A percentile compares a stretch with the other conserved stretches of the same genome.
Conservation (phyloP, 352 stramenopile species). For the Phytophthora tubulina region DNA sequence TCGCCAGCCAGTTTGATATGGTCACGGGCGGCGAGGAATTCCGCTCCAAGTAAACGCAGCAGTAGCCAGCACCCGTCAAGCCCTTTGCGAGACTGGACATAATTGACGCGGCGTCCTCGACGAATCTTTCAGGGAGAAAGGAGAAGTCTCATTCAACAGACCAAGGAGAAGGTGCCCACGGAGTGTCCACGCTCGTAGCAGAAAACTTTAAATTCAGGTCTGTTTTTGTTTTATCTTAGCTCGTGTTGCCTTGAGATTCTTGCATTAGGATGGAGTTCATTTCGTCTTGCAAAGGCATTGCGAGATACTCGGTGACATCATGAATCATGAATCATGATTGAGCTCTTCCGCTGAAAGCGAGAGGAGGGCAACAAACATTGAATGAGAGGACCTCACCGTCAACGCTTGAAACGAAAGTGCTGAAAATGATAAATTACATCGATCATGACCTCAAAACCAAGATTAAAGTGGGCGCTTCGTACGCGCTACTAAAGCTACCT, state of each 20-base stretch:
- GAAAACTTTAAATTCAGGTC: conserved; percentile 47
- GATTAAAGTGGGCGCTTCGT: conserved; percentile 16
- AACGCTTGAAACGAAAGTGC: conserved; percentile 13
- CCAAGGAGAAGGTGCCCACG: conserved; percentile 14
- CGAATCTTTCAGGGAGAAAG: conserved; percentile 26
- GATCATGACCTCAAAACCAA: conserved; percentile 31
- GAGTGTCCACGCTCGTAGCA: conserved; percentile 35
- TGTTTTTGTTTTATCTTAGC: conserved; percentile 37
- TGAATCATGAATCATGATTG: too few relatives aligned
- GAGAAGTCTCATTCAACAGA: conserved; percentile 32
- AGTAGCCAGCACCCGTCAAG: conserved; percentile 13
- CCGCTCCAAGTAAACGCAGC: conserved; percentile 71
- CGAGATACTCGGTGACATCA: background rate
- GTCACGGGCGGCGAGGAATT: conserved; percentile 89
- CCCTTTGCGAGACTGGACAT: conserved; percentile 17
- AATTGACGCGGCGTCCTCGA: conserved; percentile 26
- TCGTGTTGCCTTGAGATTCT: background rate
- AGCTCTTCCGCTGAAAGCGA: background rate
- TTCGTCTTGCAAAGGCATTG: background rate
- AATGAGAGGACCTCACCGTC: too few relatives aligned
- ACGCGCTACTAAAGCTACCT: conserved; percentile 19
- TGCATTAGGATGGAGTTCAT: background rate
- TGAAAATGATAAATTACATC: conserved; percentile 46
- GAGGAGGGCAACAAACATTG: background rate
- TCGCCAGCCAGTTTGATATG: conserved; percentile 89